Evolutionary conservation across 1,284 basidiomycete species (phyloP).

Genomic region (Boletus chippewaensis): DNA sequence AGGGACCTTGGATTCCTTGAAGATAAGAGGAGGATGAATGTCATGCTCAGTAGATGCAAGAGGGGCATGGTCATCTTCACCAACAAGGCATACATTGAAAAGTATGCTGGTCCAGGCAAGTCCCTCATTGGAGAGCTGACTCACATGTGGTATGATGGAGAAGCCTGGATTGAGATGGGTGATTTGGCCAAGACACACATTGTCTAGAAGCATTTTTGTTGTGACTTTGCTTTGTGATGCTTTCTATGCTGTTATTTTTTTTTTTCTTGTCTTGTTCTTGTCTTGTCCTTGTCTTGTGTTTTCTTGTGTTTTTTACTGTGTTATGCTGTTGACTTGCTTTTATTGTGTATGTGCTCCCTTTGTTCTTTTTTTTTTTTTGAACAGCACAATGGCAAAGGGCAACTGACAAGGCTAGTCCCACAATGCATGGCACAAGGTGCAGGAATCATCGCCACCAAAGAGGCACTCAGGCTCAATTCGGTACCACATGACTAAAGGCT

Average conservation of each 20-base stretch:
- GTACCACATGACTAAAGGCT: too few species aligned
- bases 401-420: too few species aligned
- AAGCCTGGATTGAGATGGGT: constrained; percentile 26
- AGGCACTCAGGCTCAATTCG: too few species aligned
- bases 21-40: constrained; percentile 55
- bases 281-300: neutral
- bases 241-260: neutral
- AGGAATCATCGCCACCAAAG: too few species aligned
- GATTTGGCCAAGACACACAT: constrained; percentile 15
- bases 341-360: constrained; percentile 13
- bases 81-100: constrained; percentile 47
- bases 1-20: constrained; percentile 50
- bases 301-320: neutral
- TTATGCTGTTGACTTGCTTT: constrained; percentile 12
- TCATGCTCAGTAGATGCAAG: constrained; percentile 66
- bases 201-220: constrained; percentile 8
- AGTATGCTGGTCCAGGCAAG: constrained; percentile 38
- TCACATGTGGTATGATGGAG: constrained; percentile 21
- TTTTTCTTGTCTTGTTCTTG: neutral
- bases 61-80: constrained; percentile 61
- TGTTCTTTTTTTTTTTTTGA: too few species aligned
- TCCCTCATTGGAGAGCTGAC: constrained; percentile 27
- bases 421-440: too few species aligned
- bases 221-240: neutral
- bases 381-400: too few species aligned